A percentile compares a stretch with the other conserved stretches of the same genome.
These are phyloP conservation scores for Daedaleopsis nitida DNA, from an alignment of 768 basidiomycete genomes.

Conservation along the genomic window DNA sequence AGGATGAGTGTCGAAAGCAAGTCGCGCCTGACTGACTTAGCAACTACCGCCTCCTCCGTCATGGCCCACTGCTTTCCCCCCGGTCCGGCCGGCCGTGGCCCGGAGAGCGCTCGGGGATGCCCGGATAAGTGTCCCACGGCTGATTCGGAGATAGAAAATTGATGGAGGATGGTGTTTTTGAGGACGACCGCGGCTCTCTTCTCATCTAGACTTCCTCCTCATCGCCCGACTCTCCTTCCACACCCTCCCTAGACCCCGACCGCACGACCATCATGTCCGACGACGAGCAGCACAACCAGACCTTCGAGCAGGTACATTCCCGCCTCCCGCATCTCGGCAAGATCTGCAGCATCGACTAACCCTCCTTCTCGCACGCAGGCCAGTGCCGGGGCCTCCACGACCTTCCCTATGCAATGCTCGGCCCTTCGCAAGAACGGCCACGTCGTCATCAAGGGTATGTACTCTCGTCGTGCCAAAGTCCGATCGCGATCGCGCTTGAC, in stretches of 20 bases:
- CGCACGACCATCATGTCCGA: conserved; percentile 68
- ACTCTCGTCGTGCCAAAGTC: background rate
- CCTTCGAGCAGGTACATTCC: conserved; percentile 73
- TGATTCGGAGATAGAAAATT: conserved; percentile 45
- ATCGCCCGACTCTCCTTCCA: conserved; percentile 30
- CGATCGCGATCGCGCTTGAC: background rate
- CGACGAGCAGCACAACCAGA: conserved; percentile 86
- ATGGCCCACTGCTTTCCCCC: too few species aligned
- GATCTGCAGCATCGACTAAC: conserved; percentile 10
- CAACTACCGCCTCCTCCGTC: background rate
- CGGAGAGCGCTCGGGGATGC: conserved; percentile 21
- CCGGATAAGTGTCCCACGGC: conserved; percentile 27
- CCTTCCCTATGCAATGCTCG: conserved; percentile 93
- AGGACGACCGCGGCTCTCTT: conserved; percentile 1
- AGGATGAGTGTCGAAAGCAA: background rate
- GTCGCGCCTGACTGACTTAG: background rate
- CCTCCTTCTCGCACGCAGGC: conserved; percentile 44
- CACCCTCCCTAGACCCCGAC: conserved; percentile 28
- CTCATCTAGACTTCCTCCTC: conserved; percentile 28
- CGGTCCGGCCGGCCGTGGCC: conserved; percentile 1
- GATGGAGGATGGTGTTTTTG: conserved; percentile 25
- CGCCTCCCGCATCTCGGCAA: conserved; percentile 20
- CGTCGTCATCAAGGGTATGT: conserved; percentile 90
- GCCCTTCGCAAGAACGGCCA: conserved; percentile 91
- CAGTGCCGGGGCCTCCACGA: conserved; percentile 72